A percentile compares a stretch with the other conserved stretches of the same genome.
phyloP scores from a whole-genome alignment of 75 land plant species.

The Azolla pinnata region DNA sequence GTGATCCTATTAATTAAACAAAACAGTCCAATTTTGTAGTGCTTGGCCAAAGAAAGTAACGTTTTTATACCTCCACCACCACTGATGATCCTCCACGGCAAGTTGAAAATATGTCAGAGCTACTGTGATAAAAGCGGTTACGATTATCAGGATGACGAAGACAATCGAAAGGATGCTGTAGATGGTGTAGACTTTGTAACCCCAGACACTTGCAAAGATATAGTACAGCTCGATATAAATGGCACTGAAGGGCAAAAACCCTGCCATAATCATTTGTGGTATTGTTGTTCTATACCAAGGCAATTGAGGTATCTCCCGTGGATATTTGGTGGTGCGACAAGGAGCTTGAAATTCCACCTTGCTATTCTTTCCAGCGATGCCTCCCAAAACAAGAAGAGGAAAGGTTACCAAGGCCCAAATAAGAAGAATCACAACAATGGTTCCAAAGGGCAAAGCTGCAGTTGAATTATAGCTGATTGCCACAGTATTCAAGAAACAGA shows the following conservation, averaged over 20 bases:
- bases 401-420: constrained; percentile 30
- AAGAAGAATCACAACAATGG: constrained; percentile 41
- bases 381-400: constrained; percentile 50
- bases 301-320: constrained; percentile 52
- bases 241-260: constrained; percentile 58
- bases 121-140: constrained; percentile 66
- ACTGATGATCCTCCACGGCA: constrained; percentile 51
- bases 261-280: constrained; percentile 62
- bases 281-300: constrained; percentile 51
- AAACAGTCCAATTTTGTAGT: no score
- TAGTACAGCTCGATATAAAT: constrained; percentile 62
- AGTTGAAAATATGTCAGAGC: constrained; percentile 69
- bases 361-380: constrained; percentile 32
- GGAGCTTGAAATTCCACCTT: constrained; percentile 44
- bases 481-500: constrained; percentile 41
- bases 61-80: constrained; percentile 88
- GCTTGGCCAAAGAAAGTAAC: background rate
- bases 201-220: constrained; percentile 58
- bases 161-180: constrained; percentile 71
- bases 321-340: constrained; percentile 37
- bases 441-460: constrained; percentile 69
- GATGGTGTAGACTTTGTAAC: constrained; percentile 45
- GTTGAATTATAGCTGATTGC: constrained; percentile 46
- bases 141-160: constrained; percentile 58
- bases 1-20: no score